These are phyloP conservation scores for Protomyces arabidopsidicola DNA, from an alignment of 1,139 yeast species.

Conservation along the genomic window DNA sequence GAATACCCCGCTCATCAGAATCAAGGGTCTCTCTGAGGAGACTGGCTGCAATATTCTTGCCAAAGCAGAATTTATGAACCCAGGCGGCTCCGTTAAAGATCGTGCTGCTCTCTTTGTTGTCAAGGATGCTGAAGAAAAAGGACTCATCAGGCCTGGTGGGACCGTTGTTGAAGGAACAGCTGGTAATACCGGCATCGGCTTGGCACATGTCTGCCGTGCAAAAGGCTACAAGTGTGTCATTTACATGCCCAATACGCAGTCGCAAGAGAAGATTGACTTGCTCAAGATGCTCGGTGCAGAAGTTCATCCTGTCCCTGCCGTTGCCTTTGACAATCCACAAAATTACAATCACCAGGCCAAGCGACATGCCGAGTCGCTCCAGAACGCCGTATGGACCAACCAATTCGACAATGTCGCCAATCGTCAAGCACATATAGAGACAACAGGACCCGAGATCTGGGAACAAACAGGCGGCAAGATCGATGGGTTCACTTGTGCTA, in stretches of 20 bases:
- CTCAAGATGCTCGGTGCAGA: slow-evolving; percentile 73
- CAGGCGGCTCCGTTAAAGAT: slow-evolving; percentile 91
- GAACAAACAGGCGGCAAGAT: slow-evolving; percentile 76
- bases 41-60: slow-evolving; percentile 76
- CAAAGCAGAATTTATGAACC: slow-evolving; percentile 88
- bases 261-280: slow-evolving; percentile 65
- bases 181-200: slow-evolving; percentile 83
- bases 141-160: slow-evolving; percentile 64
- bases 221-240: slow-evolving; percentile 79
- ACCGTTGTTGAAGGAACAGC: slow-evolving; percentile 69
- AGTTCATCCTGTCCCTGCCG: slow-evolving; percentile 87
- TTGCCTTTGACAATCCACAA: slow-evolving; percentile 70
- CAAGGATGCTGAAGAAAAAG: slow-evolving; percentile 71
- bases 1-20: slow-evolving; percentile 72
- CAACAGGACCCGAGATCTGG: slow-evolving; percentile 94
- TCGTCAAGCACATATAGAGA: slow-evolving; percentile 81
- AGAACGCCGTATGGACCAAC: slow-evolving; percentile 85
- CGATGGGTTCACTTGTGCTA: slow-evolving; percentile 80
- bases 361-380: slow-evolving; percentile 68
- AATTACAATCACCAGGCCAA: slow-evolving; percentile 57
- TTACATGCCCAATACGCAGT: slow-evolving; percentile 86
- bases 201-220: slow-evolving; percentile 81
- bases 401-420: slow-evolving; percentile 85
- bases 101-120: slow-evolving; percentile 78
- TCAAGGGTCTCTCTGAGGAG: slow-evolving; percentile 57